A percentile compares a stretch with the other conserved stretches of the same genome.
Evolutionary conservation across 2,329 filamentous ascomycete species (phyloP).

Genomic region (Cadophora sp.): DNA sequence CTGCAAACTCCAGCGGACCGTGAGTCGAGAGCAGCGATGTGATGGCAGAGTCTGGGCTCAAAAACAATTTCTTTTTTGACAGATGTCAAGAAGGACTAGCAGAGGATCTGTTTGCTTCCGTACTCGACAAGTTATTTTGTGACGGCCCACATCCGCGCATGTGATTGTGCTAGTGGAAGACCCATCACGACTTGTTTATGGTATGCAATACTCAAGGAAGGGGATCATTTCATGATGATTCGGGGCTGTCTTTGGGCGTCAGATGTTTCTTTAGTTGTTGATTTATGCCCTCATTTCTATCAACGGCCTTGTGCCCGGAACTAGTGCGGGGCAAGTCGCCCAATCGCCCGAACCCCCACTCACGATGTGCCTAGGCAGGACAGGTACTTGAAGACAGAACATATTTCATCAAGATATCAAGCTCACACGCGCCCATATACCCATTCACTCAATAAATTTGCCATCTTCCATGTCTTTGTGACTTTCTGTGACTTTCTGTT

Average conservation of each 20-base stretch:
- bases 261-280: neutral
- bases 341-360: neutral
- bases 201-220: neutral
- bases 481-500: neutral
- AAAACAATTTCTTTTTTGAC: neutral
- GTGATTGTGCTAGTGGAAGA: too few relatives aligned
- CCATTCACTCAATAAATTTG: too few relatives aligned
- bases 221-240: neutral
- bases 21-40: too few relatives aligned
- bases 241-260: neutral
- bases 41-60: too few relatives aligned
- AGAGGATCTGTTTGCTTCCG: neutral
- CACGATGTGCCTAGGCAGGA: neutral
- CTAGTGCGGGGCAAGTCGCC: conserved; percentile 5
- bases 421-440: neutral
- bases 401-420: too few relatives aligned
- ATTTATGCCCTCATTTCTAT: neutral
- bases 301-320: neutral
- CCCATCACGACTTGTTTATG: neutral
- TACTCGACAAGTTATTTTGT: neutral
- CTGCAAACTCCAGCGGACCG: neutral
- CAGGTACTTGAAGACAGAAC: too few relatives aligned
- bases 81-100: neutral
- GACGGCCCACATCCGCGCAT: too few relatives aligned
- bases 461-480: neutral